Conservation (phyloP, 768 basidiomycete species). For the Tylopilus felleus region DNA sequence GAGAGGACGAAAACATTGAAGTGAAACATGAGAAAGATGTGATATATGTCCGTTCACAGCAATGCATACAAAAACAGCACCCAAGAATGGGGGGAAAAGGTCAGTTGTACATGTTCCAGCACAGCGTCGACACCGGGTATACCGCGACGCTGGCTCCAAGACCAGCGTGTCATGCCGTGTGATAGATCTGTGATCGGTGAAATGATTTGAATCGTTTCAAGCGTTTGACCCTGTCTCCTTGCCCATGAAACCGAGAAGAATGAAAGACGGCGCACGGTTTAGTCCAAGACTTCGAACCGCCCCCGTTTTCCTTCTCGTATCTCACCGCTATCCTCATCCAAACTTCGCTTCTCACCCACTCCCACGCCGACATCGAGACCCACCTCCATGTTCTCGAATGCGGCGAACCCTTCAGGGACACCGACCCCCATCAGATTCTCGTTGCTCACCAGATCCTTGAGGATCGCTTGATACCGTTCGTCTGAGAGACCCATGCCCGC, state of each 20-base stretch:
- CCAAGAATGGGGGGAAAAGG: neutral
- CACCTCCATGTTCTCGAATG: conserved; percentile 17
- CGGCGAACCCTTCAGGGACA: conserved; percentile 23
- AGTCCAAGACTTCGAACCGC: conserved; percentile 61
- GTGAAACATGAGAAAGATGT: neutral
- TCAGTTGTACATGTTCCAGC: neutral
- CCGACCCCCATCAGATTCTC: conserved; percentile 53
- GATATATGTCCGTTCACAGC: neutral
- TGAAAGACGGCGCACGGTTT: conserved; percentile 12
- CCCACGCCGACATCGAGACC: conserved; percentile 13
- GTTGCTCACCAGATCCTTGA: conserved; percentile 68
- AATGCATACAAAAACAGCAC: neutral
- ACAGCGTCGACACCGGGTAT: neutral
- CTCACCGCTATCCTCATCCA: conserved; percentile 37
- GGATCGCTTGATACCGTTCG: conserved; percentile 79
- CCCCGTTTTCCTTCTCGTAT: conserved; percentile 52
- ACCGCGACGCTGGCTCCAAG: neutral
- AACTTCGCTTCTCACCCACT: conserved; percentile 35
- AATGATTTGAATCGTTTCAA: neutral
- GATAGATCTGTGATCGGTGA: neutral
- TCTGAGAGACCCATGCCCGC: conserved; percentile 86
- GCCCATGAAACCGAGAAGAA: neutral
- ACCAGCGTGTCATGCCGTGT: neutral
- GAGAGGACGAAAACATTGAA: neutral
- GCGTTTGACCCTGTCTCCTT: neutral